These are phyloP conservation scores for Picochlorum sp. DNA, from an alignment of 139 green algal genomes.

Conservation along the genomic window DNA sequence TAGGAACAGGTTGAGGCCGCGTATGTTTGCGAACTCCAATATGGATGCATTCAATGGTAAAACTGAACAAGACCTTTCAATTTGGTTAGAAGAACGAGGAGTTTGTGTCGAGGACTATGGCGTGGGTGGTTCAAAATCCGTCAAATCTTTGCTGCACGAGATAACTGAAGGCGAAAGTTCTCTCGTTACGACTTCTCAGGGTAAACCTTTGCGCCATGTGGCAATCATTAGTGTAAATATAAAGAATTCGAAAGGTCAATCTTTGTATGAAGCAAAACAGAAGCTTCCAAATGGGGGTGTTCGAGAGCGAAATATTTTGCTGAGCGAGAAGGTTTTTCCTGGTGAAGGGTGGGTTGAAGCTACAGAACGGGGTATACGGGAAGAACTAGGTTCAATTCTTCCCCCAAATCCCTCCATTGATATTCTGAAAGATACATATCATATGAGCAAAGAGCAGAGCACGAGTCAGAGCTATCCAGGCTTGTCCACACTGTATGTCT, in stretches of 20 bases:
- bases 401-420: neutral
- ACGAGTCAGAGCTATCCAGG: neutral
- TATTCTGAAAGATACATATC: neutral
- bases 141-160: neutral
- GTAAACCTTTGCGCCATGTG: neutral
- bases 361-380: neutral
- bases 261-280: slow-evolving; percentile 1
- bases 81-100: neutral
- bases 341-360: neutral
- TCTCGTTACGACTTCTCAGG: neutral
- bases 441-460: neutral
- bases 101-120: neutral
- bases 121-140: neutral
- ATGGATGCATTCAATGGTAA: too few species aligned
- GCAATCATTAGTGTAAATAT: slow-evolving; percentile 3
- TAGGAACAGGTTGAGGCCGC: too few species aligned
- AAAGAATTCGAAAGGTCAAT: neutral
- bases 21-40: too few species aligned
- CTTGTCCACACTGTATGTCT: slow-evolving; percentile 1
- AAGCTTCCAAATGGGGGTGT: neutral
- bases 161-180: neutral
- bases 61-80: neutral
- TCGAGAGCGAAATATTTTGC: neutral
- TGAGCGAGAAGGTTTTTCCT: slow-evolving; percentile 7
- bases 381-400: slow-evolving; percentile 4